Conservation (phyloP, 169 alveolate species). For the Plasmodium malariae region DNA sequence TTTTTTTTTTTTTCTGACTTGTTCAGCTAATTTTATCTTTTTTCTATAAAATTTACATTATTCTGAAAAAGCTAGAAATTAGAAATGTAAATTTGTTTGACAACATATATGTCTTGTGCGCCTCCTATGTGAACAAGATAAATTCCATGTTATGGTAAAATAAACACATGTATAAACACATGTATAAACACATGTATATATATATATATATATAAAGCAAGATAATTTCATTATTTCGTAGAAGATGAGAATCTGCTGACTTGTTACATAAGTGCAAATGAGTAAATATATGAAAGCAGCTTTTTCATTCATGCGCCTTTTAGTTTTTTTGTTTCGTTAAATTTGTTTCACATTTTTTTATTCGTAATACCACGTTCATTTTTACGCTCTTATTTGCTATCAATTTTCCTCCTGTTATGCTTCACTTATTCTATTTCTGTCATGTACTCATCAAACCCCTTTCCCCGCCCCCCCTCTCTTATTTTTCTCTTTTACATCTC, state of each 20-base stretch:
- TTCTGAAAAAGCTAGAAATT: slow-evolving; percentile 58
- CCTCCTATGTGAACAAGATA: slow-evolving; percentile 71
- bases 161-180: background rate
- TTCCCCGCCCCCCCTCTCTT: too few relatives aligned
- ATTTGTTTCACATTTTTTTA: too few relatives aligned
- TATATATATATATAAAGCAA: background rate
- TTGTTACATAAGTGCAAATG: too few relatives aligned
- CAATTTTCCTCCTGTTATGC: too few relatives aligned
- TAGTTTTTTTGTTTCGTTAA: too few relatives aligned
- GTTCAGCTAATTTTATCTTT: slow-evolving; percentile 67
- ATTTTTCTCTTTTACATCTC: background rate
- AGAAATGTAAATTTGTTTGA: slow-evolving; percentile 73
- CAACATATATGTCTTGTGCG: slow-evolving; percentile 55
- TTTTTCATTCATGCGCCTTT: too few relatives aligned
- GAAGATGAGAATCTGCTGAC: too few relatives aligned
- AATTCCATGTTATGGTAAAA: slow-evolving; percentile 72
- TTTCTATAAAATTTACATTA: slow-evolving; percentile 66
- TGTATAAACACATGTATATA: background rate
- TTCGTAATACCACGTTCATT: too few relatives aligned
- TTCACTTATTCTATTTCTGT: too few relatives aligned
- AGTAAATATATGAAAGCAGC: too few relatives aligned
- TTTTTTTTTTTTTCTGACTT: slow-evolving; percentile 31
- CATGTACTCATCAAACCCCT: too few relatives aligned
- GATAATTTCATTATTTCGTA: background rate
- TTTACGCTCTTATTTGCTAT: too few relatives aligned